phyloP scores from a whole-genome alignment of 331 rosid species.

The Quercus phellos region DNA sequence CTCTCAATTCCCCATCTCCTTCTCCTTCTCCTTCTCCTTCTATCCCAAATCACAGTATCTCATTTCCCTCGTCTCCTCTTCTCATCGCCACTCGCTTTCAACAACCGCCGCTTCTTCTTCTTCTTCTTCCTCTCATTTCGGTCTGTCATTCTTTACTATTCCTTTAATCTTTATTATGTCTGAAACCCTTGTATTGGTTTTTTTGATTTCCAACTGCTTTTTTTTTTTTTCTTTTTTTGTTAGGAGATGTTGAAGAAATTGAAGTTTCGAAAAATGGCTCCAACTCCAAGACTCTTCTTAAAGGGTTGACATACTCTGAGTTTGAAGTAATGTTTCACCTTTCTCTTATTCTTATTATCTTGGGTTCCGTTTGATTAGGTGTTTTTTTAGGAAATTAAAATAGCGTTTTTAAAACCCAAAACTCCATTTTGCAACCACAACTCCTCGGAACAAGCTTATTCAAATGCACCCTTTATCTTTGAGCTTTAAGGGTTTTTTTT shows the following conservation, averaged over 20 bases:
- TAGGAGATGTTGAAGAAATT: conserved; percentile 20
- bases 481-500: neutral
- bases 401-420: too few relatives aligned
- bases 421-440: too few relatives aligned
- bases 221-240: neutral
- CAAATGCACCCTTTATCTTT: too few relatives aligned
- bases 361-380: too few relatives aligned
- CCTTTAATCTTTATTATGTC: too few relatives aligned
- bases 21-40: conserved; percentile 24
- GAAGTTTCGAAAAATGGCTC: conserved; percentile 24
- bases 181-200: too few relatives aligned
- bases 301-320: conserved; percentile 75
- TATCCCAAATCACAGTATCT: conserved; percentile 15
- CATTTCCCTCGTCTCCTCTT: conserved; percentile 22
- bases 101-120: conserved; percentile 30
- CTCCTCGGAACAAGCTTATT: too few relatives aligned
- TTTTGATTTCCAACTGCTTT: neutral
- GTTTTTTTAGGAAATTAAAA: too few relatives aligned
- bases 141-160: conserved; percentile 15
- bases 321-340: conserved; percentile 45
- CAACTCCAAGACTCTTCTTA: conserved; percentile 60
- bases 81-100: conserved; percentile 39
- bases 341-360: neutral
- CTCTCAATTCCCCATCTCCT: neutral
- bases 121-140: conserved; percentile 31